Conservation (phyloP, 2,329 filamentous ascomycete genomes). For the Colletotrichum salicis region DNA sequence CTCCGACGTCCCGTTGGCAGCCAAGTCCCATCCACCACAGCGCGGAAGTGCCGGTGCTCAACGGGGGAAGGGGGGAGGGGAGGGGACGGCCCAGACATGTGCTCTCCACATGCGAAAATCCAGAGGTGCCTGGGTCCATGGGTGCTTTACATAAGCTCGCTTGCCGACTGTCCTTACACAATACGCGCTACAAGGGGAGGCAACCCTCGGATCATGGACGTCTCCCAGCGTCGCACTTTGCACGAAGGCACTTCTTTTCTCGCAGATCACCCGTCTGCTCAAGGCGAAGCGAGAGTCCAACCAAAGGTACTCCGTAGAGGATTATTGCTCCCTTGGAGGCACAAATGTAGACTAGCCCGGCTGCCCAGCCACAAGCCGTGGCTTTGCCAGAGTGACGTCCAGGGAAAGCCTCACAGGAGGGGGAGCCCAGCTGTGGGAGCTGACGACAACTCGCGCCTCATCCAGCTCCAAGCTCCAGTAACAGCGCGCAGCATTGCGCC, state of each 20-base stretch:
- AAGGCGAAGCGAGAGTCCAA: background rate
- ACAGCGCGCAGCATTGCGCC: slow-evolving; percentile 13
- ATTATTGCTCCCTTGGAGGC: too few species aligned
- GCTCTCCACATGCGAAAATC: background rate
- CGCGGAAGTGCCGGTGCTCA: slow-evolving; percentile 7
- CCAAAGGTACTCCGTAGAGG: too few species aligned
- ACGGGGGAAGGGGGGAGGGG: background rate
- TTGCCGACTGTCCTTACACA: background rate
- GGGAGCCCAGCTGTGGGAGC: slow-evolving; percentile 1
- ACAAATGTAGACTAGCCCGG: background rate
- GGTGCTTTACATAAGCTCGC: background rate
- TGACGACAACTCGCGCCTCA: slow-evolving; percentile 32
- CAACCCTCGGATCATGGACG: background rate
- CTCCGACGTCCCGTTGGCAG: background rate
- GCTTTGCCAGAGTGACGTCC: background rate
- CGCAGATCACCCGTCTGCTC: slow-evolving; percentile 21
- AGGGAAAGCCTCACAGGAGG: background rate
- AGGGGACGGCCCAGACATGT: background rate
- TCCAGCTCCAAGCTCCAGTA: slow-evolving; percentile 21
- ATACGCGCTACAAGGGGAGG: background rate
- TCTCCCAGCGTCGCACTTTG: background rate
- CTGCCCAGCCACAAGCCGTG: background rate
- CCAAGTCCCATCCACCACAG: background rate
- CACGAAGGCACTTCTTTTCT: background rate
- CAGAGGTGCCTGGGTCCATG: background rate